Conservation (phyloP, 306 rosid genomes). For the Clitoria ternatea region DNA sequence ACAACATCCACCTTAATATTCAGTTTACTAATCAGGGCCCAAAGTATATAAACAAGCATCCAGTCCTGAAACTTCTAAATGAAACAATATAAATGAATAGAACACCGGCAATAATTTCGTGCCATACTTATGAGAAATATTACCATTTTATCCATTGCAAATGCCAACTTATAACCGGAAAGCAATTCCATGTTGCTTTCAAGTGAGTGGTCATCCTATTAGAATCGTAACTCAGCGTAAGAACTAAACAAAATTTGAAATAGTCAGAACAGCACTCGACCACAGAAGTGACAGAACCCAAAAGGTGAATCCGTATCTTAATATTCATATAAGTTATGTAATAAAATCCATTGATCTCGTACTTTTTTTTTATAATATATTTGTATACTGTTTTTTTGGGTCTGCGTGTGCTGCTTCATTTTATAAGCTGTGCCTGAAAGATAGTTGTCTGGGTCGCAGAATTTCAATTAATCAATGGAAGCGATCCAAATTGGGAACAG, state of each 20-base stretch:
- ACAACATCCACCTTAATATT: too few relatives aligned
- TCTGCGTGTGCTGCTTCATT: too few relatives aligned
- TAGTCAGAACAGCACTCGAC: not conserved
- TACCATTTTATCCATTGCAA: not conserved
- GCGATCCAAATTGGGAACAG: conserved; percentile 1
- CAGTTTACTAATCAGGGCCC: too few relatives aligned
- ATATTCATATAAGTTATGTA: not conserved
- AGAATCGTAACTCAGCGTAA: not conserved
- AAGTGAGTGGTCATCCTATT: not conserved
- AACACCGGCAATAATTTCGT: not conserved
- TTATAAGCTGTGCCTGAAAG: not conserved
- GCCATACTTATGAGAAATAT: not conserved
- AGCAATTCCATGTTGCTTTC: not conserved
- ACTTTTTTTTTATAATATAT: too few relatives aligned
- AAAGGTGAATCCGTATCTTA: not conserved
- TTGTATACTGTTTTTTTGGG: too few relatives aligned
- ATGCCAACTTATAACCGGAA: not conserved
- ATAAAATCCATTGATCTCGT: not conserved
- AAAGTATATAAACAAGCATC: too few relatives aligned
- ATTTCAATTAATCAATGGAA: not conserved
- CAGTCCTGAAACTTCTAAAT: not conserved
- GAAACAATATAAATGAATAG: not conserved
- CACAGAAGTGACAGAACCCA: not conserved
- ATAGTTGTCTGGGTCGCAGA: not conserved
- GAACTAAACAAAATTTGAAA: not conserved